These are phyloP conservation scores for Clavispora vitiphila DNA, from an alignment of 805 yeast species.

Conservation along the genomic window DNA sequence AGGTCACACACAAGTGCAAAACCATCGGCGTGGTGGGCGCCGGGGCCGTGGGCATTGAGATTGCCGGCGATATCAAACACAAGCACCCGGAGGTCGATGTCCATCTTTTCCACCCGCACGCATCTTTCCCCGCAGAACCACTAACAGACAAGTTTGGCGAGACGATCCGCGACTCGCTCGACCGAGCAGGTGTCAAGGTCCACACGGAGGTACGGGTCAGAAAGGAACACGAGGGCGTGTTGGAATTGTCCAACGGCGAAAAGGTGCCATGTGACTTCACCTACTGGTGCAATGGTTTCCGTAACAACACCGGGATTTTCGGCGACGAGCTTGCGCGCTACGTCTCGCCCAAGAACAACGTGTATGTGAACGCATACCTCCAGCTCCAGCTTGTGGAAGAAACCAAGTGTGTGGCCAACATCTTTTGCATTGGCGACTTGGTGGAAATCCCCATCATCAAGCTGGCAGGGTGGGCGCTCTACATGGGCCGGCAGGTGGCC, in stretches of 20 bases:
- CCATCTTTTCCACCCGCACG: constrained; percentile 35
- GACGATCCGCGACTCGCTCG: constrained; percentile 22
- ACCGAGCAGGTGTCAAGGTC: constrained; percentile 24
- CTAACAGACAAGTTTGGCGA: constrained; percentile 26
- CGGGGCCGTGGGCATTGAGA: constrained; percentile 50
- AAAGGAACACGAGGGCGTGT: constrained; percentile 17
- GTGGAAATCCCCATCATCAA: constrained; percentile 37
- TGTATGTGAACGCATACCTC: constrained; percentile 33
- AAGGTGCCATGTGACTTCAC: constrained; percentile 25
- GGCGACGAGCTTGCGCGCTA: constrained; percentile 17
- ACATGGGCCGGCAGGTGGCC: constrained; percentile 37
- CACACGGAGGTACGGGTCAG: constrained; percentile 26
- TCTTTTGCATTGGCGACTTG: constrained; percentile 37
- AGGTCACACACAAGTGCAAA: constrained; percentile 28
- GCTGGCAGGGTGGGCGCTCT: constrained; percentile 44
- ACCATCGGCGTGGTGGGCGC: constrained; percentile 44
- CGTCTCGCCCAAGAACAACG: constrained; percentile 23
- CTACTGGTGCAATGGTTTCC: constrained; percentile 33
- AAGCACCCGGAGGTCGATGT: constrained; percentile 34
- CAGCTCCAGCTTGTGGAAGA: constrained; percentile 23
- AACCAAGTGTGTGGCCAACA: constrained; percentile 14
- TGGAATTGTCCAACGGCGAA: constrained; percentile 24
- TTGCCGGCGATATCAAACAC: constrained; percentile 43
- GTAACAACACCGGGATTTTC: constrained; percentile 29
- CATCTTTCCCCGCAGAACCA: constrained; percentile 34